Base-by-base conservation (phyloP, 495 filamentous ascomycete genomes). In the Glarea lozoyensis region DNA sequence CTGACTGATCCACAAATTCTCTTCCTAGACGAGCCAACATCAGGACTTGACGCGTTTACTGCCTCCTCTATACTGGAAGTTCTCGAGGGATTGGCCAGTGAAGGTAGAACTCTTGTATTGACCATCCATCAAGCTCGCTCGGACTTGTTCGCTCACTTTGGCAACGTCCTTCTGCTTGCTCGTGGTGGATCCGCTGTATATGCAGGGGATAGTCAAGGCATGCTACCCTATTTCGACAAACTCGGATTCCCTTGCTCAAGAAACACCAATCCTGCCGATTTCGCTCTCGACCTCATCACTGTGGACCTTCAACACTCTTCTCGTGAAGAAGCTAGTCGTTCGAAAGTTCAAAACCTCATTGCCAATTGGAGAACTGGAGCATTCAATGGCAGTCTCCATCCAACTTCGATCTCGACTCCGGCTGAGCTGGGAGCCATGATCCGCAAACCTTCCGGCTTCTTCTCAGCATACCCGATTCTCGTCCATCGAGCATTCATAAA, bases 101-200 rank as follows among this genome's bases (percentile, higher is more conserved):
- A 86, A 61, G 83, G 84, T 11, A 70, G 84, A 12, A 87, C 81
- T 0, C 42, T 88, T 3, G 73, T 88, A 25, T 69, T 84, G 15
- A 86, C 82, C 0, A 82, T 88, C 18, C 83, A 88, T 46, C 83
- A 88, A 59, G 74, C 82, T 4, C 75, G 84, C 29, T 81, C 78
- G 0, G 81, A 86, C 49, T 63, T 86, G 2, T 86, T 86, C 54
- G 58, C 68, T 11, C 68, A 78, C 36, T 87, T 88, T 55, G 78
- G 78, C 3, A 81, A 78, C 43, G 60, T 87, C 1, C 65, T 88
- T 3, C 70, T 88, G 2, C 70, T 88, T 3, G 77, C 81, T 9
- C 69, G 78, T 32, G 84, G 84, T 2, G 82, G 79, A 4, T 67
- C 69, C 39, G 70, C 73, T 4, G 78, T 82, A 9, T 86, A 85